phyloP scores from a whole-genome alignment of 768 basidiomycete species.

The Hygrocybe punicea region DNA sequence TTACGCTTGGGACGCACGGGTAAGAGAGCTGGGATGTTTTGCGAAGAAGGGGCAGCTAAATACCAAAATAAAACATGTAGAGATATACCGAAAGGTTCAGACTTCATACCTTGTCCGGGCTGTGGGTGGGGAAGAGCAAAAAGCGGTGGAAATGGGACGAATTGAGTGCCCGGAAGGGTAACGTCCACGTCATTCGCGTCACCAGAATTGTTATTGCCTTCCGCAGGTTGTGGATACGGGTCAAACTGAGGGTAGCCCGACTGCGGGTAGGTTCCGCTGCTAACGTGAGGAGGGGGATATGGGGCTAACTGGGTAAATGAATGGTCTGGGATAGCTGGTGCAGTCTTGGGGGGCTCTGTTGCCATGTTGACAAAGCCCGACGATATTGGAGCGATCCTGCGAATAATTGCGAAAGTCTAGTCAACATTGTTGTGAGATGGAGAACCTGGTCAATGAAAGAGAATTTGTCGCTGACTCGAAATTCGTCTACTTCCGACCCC shows the following conservation, averaged over 20 bases:
- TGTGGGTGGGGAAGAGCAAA: conserved; percentile 44
- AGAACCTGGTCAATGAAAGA: no score
- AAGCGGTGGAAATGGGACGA: conserved; percentile 38
- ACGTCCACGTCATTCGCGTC: conserved; percentile 33
- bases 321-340: background rate
- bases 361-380: conserved; percentile 1
- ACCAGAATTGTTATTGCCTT: conserved; percentile 31
- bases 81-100: background rate
- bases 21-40: conserved; percentile 19
- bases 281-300: conserved; percentile 20
- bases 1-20: conserved; percentile 63
- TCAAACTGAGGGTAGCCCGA: conserved; percentile 41
- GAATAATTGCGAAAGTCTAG: conserved; percentile 5
- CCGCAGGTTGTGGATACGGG: conserved; percentile 34
- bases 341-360: background rate
- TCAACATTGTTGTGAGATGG: background rate
- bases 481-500: conserved; percentile 34
- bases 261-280: conserved; percentile 32
- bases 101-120: background rate
- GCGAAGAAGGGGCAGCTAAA: conserved; percentile 22
- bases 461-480: conserved; percentile 46
- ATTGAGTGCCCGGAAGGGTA: conserved; percentile 32
- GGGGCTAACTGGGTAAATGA: background rate
- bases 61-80: background rate
- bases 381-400: background rate